Conservation (phyloP, 345 rosid species). For the Nephelium lappaceum region DNA sequence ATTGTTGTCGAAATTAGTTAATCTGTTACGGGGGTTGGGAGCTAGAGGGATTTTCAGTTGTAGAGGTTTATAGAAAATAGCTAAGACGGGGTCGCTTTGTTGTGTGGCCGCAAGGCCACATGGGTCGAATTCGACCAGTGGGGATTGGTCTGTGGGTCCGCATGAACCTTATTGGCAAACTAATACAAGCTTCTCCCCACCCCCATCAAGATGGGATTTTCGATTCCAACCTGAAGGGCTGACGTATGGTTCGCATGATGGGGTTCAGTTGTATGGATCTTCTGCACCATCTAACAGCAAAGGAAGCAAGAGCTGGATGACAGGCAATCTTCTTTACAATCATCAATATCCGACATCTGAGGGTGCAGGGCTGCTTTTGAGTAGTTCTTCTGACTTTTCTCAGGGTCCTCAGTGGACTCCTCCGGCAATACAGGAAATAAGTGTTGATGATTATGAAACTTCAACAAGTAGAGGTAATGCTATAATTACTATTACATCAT, state of each 20-base stretch:
- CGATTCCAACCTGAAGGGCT: constrained; percentile 45
- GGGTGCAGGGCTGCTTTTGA: constrained; percentile 36
- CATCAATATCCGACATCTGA: constrained; percentile 43
- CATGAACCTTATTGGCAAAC: constrained; percentile 68
- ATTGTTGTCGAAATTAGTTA: constrained; percentile 6
- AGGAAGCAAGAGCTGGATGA: constrained; percentile 50
- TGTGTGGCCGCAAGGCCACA: constrained; percentile 87
- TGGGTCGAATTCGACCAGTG: constrained; percentile 49
- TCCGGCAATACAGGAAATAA: constrained; percentile 55
- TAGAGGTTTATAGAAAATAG: constrained; percentile 42
- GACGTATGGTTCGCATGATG: constrained; percentile 41
- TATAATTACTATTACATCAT: background rate
- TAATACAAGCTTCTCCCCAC: constrained; percentile 63
- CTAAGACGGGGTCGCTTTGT: constrained; percentile 75
- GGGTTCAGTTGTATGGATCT: constrained; percentile 42
- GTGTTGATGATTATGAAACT: constrained; percentile 40
- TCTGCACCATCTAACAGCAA: constrained; percentile 61
- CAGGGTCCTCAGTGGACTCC: constrained; percentile 61
- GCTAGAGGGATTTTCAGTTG: constrained; percentile 10
- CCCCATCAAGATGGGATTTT: constrained; percentile 58
- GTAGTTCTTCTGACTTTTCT: constrained; percentile 48
- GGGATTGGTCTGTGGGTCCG: constrained; percentile 57
- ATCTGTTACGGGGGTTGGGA: constrained; percentile 1
- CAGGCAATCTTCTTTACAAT: constrained; percentile 33
- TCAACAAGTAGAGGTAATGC: constrained; percentile 46